Percentiles rank a stretch among this genome's conserved stretches.
phyloP scores from a whole-genome alignment of 495 filamentous ascomycete species.

The Neurospora sp. region DNA sequence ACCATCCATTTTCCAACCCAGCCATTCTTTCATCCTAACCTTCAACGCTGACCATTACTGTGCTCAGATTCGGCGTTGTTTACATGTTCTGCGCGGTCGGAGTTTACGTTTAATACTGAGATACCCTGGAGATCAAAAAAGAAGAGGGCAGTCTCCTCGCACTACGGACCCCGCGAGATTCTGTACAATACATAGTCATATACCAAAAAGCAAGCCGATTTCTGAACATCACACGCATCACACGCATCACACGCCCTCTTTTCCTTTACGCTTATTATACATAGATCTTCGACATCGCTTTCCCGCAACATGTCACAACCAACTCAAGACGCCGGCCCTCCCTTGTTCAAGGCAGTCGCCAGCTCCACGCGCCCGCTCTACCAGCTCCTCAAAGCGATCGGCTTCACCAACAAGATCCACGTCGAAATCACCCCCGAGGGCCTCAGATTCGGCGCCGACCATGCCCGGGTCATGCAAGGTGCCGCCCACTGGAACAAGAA shows the following conservation, averaged over 20 bases:
- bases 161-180: slow-evolving; percentile 11
- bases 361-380: slow-evolving; percentile 80
- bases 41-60: not conserved
- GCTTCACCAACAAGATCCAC: slow-evolving; percentile 69
- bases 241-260: slow-evolving; percentile 2
- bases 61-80: slow-evolving; percentile 76
- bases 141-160: slow-evolving; percentile 7
- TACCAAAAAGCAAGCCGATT: slow-evolving; percentile 9
- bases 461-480: slow-evolving; percentile 77
- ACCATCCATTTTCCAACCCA: not conserved
- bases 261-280: not conserved
- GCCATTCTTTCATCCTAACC: not conserved
- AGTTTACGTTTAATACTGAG: slow-evolving; percentile 74
- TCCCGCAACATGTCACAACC: not conserved
- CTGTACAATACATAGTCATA: slow-evolving; percentile 32
- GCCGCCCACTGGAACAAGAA: slow-evolving; percentile 63
- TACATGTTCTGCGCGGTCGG: slow-evolving; percentile 98
- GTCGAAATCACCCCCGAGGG: slow-evolving; percentile 77
- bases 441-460: slow-evolving; percentile 76
- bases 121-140: slow-evolving; percentile 28
- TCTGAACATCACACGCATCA: slow-evolving; percentile 2
- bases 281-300: not conserved
- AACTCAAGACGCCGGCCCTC: slow-evolving; percentile 15
- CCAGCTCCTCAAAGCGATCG: slow-evolving; percentile 80
- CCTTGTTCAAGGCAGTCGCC: slow-evolving; percentile 74